phyloP scores from a whole-genome alignment of 108 stramenopile species.

The Skeletonema menzelii region DNA sequence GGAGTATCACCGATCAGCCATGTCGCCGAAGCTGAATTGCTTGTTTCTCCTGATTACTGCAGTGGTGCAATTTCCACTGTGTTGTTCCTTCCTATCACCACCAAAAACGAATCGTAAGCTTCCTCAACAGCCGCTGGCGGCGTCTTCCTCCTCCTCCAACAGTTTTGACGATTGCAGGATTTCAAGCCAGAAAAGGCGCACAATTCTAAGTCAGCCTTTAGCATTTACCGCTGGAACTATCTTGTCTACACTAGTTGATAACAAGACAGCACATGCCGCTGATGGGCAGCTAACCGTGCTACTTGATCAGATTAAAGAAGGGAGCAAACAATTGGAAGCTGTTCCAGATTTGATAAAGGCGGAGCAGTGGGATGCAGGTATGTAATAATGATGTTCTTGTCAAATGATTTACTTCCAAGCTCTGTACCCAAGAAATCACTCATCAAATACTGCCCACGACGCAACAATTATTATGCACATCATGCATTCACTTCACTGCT shows the following conservation, averaged over 20 bases:
- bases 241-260: slow-evolving; percentile 4
- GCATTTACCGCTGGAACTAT: neutral
- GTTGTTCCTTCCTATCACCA: neutral
- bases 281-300: slow-evolving; percentile 13
- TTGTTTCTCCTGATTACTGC: neutral
- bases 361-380: slow-evolving; percentile 81
- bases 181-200: neutral
- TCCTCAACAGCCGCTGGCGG: neutral
- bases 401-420: neutral
- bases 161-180: neutral
- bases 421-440: too few relatives aligned
- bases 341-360: slow-evolving; percentile 69
- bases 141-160: neutral
- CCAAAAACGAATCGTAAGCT: neutral
- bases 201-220: neutral
- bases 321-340: slow-evolving; percentile 52
- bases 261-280: slow-evolving; percentile 9
- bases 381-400: neutral
- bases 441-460: neutral
- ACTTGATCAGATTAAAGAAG: slow-evolving; percentile 44
- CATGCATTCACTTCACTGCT: neutral
- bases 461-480: neutral
- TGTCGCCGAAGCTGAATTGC: neutral
- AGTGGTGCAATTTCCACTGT: neutral
- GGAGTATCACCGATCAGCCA: neutral